These are phyloP conservation scores for Tinospora cordifolia DNA, from an alignment of 164 flowering plant species.

Conservation along the genomic window DNA sequence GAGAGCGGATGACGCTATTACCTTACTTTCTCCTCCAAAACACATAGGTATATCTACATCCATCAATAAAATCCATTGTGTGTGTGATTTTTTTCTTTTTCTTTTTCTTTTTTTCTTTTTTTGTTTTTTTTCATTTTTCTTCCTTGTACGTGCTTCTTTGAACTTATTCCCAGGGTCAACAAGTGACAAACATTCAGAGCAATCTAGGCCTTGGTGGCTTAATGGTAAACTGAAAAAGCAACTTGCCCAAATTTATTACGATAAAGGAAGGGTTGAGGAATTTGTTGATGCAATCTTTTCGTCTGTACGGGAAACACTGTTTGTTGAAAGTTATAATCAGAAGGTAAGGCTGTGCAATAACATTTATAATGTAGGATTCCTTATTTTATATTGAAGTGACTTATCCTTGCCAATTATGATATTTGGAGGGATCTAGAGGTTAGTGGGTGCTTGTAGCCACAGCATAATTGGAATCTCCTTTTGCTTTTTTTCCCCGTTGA, in stretches of 20 bases:
- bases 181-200: slow-evolving; percentile 16
- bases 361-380: too few relatives aligned
- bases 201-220: slow-evolving; percentile 58
- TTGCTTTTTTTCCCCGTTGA: too few relatives aligned
- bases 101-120: neutral
- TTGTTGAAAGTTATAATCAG: slow-evolving; percentile 34
- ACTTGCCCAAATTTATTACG: slow-evolving; percentile 50
- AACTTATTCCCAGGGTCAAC: slow-evolving; percentile 24
- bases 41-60: slow-evolving; percentile 27
- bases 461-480: too few relatives aligned
- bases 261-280: slow-evolving; percentile 48
- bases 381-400: neutral
- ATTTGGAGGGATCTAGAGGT: too few relatives aligned
- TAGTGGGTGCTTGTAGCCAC: too few relatives aligned
- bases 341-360: slow-evolving; percentile 36
- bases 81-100: too few relatives aligned
- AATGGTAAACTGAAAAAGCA: slow-evolving; percentile 49
- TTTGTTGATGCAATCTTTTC: slow-evolving; percentile 56
- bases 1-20: slow-evolving; percentile 64
- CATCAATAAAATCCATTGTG: neutral
- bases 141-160: neutral
- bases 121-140: neutral
- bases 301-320: slow-evolving; percentile 51
- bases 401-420: neutral
- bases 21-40: slow-evolving; percentile 56